These are phyloP conservation scores for Shiraia sp. DNA, from an alignment of 2,329 filamentous ascomycete species.

Conservation along the genomic window DNA sequence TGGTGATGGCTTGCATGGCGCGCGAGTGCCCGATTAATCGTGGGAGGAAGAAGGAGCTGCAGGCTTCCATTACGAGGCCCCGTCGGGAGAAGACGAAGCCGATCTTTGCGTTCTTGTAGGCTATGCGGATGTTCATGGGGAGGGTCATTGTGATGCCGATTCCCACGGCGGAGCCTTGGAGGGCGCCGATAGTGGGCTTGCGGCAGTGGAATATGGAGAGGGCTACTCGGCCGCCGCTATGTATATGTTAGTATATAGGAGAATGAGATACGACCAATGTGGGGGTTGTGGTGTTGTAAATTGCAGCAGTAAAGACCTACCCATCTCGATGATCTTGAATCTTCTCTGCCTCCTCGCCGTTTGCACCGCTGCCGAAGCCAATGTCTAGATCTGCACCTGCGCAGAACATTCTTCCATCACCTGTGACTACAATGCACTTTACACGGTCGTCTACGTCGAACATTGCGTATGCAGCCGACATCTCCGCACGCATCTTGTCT, in stretches of 20 bases:
- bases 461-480: slow-evolving; percentile 58
- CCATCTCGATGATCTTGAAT: slow-evolving; percentile 58
- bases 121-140: slow-evolving; percentile 59
- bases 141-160: slow-evolving; percentile 64
- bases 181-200: slow-evolving; percentile 60
- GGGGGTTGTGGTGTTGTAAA: not conserved
- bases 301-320: slow-evolving; percentile 35
- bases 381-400: slow-evolving; percentile 61
- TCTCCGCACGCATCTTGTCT: slow-evolving; percentile 63
- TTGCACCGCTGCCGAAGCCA: slow-evolving; percentile 51
- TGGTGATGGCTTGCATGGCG: slow-evolving; percentile 69
- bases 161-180: slow-evolving; percentile 61
- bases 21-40: slow-evolving; percentile 67
- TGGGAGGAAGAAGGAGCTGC: slow-evolving; percentile 72
- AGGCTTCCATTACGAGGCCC: slow-evolving; percentile 73
- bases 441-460: slow-evolving; percentile 60
- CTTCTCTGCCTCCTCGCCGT: slow-evolving; percentile 45
- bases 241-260: not conserved
- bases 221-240: slow-evolving; percentile 50
- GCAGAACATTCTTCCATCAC: slow-evolving; percentile 57
- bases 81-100: slow-evolving; percentile 75
- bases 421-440: slow-evolving; percentile 59
- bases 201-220: slow-evolving; percentile 62
- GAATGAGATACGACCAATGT: no score
- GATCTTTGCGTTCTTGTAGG: slow-evolving; percentile 63